These are phyloP conservation scores for Fusarium gaditjirri DNA, from an alignment of 2,329 filamentous ascomycete genomes.

Conservation along the genomic window DNA sequence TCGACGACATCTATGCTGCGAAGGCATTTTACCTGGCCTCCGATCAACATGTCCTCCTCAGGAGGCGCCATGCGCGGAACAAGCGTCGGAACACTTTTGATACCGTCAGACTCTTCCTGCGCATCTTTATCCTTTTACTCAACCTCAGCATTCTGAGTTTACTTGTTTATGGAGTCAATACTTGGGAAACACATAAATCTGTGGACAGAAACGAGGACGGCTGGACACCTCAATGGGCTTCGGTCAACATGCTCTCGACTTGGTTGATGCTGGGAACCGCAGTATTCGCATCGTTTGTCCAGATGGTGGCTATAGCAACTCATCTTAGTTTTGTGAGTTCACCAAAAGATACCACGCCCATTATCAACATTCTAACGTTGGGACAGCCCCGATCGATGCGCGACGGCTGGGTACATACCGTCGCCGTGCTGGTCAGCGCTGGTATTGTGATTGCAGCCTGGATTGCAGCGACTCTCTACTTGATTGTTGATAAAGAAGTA, in stretches of 20 bases:
- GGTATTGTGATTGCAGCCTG: not conserved
- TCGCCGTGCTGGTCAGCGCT: not conserved
- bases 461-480: not conserved
- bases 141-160: constrained; percentile 10
- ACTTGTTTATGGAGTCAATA: not conserved
- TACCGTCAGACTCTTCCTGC: not conserved
- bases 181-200: not conserved
- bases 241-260: constrained; percentile 1
- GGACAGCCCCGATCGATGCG: not conserved
- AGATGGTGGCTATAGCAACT: not conserved
- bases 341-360: fast-evolving
- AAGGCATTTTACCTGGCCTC: not conserved
- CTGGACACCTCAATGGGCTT: not conserved
- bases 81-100: not conserved
- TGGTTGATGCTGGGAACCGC: constrained; percentile 12
- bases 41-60: constrained; percentile 3
- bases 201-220: not conserved
- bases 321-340: constrained; percentile 5
- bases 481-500: constrained; percentile 6
- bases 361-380: not conserved
- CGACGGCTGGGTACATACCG: not conserved
- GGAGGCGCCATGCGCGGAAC: not conserved
- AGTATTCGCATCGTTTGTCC: not conserved
- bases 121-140: constrained; percentile 1
- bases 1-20: not conserved